Evolutionary conservation across 345 rosid genomes (phyloP), one percentile per base, ranked within the genome.

Genomic region (Bruguiera gymnorhiza): DNA sequence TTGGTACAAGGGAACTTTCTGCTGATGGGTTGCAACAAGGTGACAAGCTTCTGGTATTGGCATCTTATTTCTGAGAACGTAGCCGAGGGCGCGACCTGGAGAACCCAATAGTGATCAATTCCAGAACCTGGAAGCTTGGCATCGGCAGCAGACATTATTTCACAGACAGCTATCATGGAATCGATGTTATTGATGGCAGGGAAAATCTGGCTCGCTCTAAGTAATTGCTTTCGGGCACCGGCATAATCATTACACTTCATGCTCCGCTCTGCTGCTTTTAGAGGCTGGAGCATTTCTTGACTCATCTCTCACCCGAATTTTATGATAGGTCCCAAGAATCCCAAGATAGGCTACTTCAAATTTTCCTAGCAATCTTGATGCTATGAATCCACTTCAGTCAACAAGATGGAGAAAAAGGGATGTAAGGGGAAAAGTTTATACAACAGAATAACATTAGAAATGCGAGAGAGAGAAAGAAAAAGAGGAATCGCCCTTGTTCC

Each of bases 181-280:
- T 48, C 61, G 15, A 73, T 20, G 48, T 69, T 43, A 24, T 74
- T 69, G n/a, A 60, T 3, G 13, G 43, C 52, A n/a, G 78, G 81
- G 51, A 20, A 73, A 55, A 73, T 69, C 66, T 46, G 19, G 18
- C 59, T 54, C 8, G 72, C 69, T 66, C 6, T 29, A 34, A 61
- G 76, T 60, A 77, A 70, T 19, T 57, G 76, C 37, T 73, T 75
- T 39, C 65, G 70, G 19, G 78, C 78, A 56, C 60, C 19, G 23
- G 15, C 21, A 30, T 61, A 73, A 31, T 78, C 75, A n/a, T 62
- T 50, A 19, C 62, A 26, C 3, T 26, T 43, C 56, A 70, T 53
- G 62, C 53, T 70, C 74, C 53, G 23, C 53, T 62, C 74, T 16
- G 62, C 67, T 18, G 19, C 24, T 51, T 15, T 51, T 8, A 62